Evolutionary conservation across 2,329 filamentous ascomycete genomes (phyloP), one percentile per base, ranked within the genome.

Genomic region (Ophiostoma sp.): DNA sequence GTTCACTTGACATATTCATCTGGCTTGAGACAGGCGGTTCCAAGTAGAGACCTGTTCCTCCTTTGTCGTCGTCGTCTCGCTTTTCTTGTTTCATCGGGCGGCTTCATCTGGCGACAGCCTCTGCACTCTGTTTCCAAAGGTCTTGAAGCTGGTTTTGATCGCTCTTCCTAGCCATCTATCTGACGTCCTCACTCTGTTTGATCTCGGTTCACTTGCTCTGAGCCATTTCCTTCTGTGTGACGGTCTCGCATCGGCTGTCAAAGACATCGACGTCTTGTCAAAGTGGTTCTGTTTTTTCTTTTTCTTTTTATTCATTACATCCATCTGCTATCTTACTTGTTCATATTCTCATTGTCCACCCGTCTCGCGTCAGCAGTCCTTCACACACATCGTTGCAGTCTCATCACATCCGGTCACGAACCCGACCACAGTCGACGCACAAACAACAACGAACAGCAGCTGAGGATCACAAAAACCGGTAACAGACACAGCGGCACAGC

Each of bases 171-270:
- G 1, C 27, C 8, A 18, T 63, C 40, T 63, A 16, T 63, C 38
- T 63, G 27, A 27, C 40, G 16, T 41, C 40, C 38, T 18, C 40
- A 27, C 14, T 3, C 42, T 42, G 40, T 63, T 63, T 58, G 52
- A 38, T 58, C 52, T 58, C 11, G 52, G 52, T 18, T 58, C 27
- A 38, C n/a, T 38, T 7, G 27, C 14, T 38, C 49, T 4, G 55
- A 60, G 27, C 27, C 55, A 38, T 38, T 18, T 27, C 27, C 18
- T 38, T 18, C 55, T 14, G 49, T 60, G 55, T 60, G 55, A 6
- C 55, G 55, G 55, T 60, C 55, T 60, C 55, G 55, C 55, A 60
- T 60, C 55, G 55, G 55, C 55, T 60, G 27, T 60, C 27, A 18
- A 60, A 60, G 55, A 60, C 55, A 60, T 14, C 52, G 18, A 8